Evolutionary conservation across 768 basidiomycete species (phyloP).

Genomic region (Leccinum disarticulatum): DNA sequence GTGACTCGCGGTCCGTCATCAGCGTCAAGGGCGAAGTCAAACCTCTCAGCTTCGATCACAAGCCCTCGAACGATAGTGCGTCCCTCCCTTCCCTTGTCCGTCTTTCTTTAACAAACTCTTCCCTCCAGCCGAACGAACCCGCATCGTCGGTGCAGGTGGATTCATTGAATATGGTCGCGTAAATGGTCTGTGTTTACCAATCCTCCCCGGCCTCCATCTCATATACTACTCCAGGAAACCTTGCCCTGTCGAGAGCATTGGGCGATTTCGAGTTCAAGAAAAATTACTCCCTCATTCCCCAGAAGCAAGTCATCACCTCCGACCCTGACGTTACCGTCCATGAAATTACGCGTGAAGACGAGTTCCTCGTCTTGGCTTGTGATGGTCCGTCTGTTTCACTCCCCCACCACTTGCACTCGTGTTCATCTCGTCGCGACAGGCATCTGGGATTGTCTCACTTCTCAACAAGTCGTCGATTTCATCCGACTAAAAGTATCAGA

Average conservation of each 20-base stretch:
- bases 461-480: conserved; percentile 91
- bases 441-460: conserved; percentile 96
- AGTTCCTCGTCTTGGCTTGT: conserved; percentile 95
- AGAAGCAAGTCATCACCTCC: conserved; percentile 92
- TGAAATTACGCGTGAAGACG: conserved; percentile 83
- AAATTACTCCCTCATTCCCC: conserved; percentile 75
- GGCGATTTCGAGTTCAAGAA: conserved; percentile 99
- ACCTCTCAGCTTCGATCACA: conserved; percentile 91
- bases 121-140: conserved; percentile 69
- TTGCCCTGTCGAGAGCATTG: conserved; percentile 90
- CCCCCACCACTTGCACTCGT: conserved; percentile 1
- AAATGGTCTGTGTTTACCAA: conserved; percentile 62
- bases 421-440: conserved; percentile 47
- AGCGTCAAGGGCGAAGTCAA: conserved; percentile 83
- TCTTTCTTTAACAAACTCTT: conserved; percentile 5
- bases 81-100: conserved; percentile 5
- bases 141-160: conserved; percentile 89
- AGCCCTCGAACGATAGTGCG: conserved; percentile 84
- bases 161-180: conserved; percentile 97
- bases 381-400: conserved; percentile 62
- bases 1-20: conserved; percentile 92
- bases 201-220: not conserved
- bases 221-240: conserved; percentile 63
- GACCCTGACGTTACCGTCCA: conserved; percentile 90
- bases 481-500: conserved; percentile 79